A percentile compares a stretch with the other conserved stretches of the same genome.
phyloP scores from a whole-genome alignment of 495 filamentous ascomycete species.

The Aspergillus cristatus region DNA sequence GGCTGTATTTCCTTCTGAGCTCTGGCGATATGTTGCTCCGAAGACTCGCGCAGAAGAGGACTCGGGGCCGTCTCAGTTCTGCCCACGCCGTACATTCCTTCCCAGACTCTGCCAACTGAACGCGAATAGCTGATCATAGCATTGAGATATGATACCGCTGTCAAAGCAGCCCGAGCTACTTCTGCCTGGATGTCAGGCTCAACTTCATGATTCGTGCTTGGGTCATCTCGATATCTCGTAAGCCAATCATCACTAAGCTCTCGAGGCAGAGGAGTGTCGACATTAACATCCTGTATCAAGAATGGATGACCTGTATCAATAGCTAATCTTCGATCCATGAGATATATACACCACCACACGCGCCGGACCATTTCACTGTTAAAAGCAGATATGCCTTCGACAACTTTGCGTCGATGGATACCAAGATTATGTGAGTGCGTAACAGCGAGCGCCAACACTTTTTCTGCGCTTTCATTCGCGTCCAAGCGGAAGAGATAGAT shows the following conservation, averaged over 20 bases:
- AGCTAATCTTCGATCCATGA: conserved; percentile 16
- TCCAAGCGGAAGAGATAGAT: conserved; percentile 22
- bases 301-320: conserved; percentile 21
- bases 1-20: conserved; percentile 11
- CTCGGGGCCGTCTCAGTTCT: conserved; percentile 8
- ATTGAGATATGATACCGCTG: conserved; percentile 11
- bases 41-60: conserved; percentile 12
- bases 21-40: conserved; percentile 11
- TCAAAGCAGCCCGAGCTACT: not conserved
- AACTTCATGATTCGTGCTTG: not conserved
- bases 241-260: conserved; percentile 15
- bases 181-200: not conserved
- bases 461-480: conserved; percentile 18
- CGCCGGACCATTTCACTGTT: conserved; percentile 14
- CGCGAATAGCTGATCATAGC: conserved; percentile 18
- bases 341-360: conserved; percentile 20
- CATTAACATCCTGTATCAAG: conserved; percentile 18
- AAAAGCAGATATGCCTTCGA: conserved; percentile 8
- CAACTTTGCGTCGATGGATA: conserved; percentile 13
- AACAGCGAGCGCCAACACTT: conserved; percentile 17
- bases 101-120: conserved; percentile 20
- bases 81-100: conserved; percentile 15
- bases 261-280: conserved; percentile 15
- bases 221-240: not conserved
- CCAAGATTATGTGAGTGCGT: conserved; percentile 20